A percentile compares a stretch with the other conserved stretches of the same genome.
These are phyloP conservation scores for Lathyrus aphaca DNA, from an alignment of 306 rosid genomes.

Conservation along the genomic window DNA sequence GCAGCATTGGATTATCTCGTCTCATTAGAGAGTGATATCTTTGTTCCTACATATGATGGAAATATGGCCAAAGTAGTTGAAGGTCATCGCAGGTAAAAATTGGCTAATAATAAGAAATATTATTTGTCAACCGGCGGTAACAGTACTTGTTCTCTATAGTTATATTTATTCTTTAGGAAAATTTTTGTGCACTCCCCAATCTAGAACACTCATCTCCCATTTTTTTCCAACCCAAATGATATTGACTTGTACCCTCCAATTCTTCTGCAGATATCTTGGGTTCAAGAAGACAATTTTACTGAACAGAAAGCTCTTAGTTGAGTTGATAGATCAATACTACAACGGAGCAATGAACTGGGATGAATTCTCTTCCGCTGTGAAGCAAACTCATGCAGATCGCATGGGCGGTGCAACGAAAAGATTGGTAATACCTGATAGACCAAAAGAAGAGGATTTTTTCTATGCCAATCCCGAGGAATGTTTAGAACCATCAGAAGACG, in stretches of 20 bases:
- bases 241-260: slow-evolving; percentile 34
- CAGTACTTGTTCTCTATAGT: not conserved
- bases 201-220: slow-evolving; percentile 8
- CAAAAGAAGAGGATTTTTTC: slow-evolving; percentile 93
- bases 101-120: slow-evolving; percentile 17
- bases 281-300: slow-evolving; percentile 79
- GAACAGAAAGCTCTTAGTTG: slow-evolving; percentile 83
- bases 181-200: not conserved
- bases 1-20: slow-evolving; percentile 94
- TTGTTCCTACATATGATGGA: slow-evolving; percentile 93
- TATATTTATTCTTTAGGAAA: not conserved
- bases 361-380: slow-evolving; percentile 80
- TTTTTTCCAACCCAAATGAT: not conserved
- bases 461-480: slow-evolving; percentile 92
- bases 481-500: slow-evolving; percentile 57
- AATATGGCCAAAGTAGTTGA: slow-evolving; percentile 98
- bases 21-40: slow-evolving; percentile 86
- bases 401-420: slow-evolving; percentile 78
- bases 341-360: slow-evolving; percentile 63
- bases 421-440: slow-evolving; percentile 78
- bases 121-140: slow-evolving; percentile 1
- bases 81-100: slow-evolving; percentile 88
- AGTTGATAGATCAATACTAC: slow-evolving; percentile 75
- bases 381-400: slow-evolving; percentile 76
- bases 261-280: slow-evolving; percentile 71